Percentiles rank a stretch among this genome's conserved stretches.
phyloP scores from a whole-genome alignment of 192 early-diverging fungal species.

The Backusella tuberculispora region DNA sequence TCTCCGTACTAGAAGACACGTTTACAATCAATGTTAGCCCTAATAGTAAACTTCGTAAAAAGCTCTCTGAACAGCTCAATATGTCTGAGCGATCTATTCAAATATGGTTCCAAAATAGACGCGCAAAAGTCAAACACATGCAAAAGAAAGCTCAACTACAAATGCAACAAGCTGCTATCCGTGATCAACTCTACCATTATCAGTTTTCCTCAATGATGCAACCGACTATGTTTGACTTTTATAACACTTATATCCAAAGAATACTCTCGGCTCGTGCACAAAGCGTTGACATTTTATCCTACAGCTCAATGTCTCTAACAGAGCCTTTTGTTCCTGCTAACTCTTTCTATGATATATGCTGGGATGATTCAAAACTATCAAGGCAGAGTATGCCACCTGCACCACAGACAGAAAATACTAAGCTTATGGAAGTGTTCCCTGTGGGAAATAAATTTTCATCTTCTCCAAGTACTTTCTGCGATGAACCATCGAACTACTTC shows the following conservation, averaged over 20 bases:
- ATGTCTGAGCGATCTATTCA: conserved; percentile 57
- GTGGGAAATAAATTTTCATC: neutral
- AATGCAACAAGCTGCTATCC: conserved; percentile 25
- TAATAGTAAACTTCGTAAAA: conserved; percentile 63
- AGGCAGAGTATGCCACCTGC: neutral
- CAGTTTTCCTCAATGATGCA: neutral
- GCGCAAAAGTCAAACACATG: conserved; percentile 35
- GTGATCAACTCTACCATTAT: conserved; percentile 33
- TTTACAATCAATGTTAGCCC: conserved; percentile 69
- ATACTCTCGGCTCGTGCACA: neutral
- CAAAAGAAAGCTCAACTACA: conserved; percentile 35
- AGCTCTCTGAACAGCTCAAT: conserved; percentile 65
- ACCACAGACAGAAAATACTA: neutral
- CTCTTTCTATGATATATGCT: neutral
- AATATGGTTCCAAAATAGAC: conserved; percentile 40
- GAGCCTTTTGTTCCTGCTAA: neutral
- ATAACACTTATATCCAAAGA: neutral
- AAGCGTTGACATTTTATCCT: neutral
- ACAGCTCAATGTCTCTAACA: neutral
- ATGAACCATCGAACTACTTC: neutral
- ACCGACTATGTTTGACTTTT: neutral
- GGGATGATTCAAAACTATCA: neutral
- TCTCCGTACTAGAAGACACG: conserved; percentile 67
- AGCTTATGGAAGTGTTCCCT: neutral
- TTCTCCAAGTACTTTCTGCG: neutral